phyloP scores from a whole-genome alignment of 1,284 basidiomycete genomes.

The Omphalotus olearius region DNA sequence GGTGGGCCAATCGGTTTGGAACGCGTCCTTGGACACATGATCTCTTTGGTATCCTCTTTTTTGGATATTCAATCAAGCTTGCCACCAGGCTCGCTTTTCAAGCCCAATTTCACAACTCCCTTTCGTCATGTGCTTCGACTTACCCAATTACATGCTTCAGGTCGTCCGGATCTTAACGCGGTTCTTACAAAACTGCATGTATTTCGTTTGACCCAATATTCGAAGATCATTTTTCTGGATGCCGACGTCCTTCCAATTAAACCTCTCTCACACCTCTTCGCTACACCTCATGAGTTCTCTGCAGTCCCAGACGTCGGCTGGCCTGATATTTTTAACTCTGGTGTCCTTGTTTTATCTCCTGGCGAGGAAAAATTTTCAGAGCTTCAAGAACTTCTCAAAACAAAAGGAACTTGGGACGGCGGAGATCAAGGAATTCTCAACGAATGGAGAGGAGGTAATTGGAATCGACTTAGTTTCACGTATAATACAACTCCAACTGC shows the following conservation, averaged over 20 bases:
- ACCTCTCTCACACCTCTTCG: slow-evolving; percentile 87
- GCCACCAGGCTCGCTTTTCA: neutral
- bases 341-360: slow-evolving; percentile 86
- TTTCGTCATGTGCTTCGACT: neutral
- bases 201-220: slow-evolving; percentile 86
- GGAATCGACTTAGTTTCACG: slow-evolving; percentile 91
- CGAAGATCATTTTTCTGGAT: slow-evolving; percentile 92
- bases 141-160: slow-evolving; percentile 34
- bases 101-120: neutral
- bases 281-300: slow-evolving; percentile 71
- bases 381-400: slow-evolving; percentile 63
- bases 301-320: slow-evolving; percentile 96
- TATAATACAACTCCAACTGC: slow-evolving; percentile 99
- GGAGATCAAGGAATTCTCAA: slow-evolving; percentile 96
- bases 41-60: slow-evolving; percentile 8
- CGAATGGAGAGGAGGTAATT: slow-evolving; percentile 84
- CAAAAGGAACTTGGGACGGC: slow-evolving; percentile 91
- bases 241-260: slow-evolving; percentile 91
- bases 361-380: slow-evolving; percentile 79
- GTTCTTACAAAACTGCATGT: slow-evolving; percentile 95
- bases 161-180: slow-evolving; percentile 87
- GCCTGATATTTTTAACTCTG: slow-evolving; percentile 99
- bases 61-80: slow-evolving; percentile 5
- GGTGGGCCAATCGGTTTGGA: neutral
- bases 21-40: slow-evolving; percentile 19